Evolutionary conservation across 23 red algal species (phyloP).

Genomic region (Gracilariopsis chorda): DNA sequence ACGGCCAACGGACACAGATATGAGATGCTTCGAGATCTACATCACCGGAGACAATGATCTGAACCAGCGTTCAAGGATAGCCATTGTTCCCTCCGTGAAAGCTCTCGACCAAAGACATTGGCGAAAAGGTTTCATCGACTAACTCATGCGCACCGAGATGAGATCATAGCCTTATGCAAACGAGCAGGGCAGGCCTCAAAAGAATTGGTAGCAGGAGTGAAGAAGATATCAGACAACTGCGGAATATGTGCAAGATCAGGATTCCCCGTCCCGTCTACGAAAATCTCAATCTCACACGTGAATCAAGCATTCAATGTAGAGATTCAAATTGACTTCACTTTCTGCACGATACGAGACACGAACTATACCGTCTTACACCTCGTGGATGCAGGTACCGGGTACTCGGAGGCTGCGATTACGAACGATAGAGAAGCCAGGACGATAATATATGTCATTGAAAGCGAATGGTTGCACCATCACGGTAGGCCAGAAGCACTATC

Average conservation of each 20-base stretch:
- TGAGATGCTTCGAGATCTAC: background rate
- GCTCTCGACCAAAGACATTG: background rate
- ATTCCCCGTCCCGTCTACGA: background rate
- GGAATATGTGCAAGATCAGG: background rate
- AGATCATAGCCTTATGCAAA: background rate
- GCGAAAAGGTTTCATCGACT: background rate
- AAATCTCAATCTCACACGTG: background rate
- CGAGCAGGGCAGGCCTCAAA: background rate
- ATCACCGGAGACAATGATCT: background rate
- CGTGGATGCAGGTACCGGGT: background rate
- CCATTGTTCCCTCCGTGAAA: background rate
- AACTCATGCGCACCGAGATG: background rate
- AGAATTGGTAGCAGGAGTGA: background rate
- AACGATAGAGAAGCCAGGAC: background rate
- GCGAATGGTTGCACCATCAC: background rate
- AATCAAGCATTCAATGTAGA: constrained; percentile 3
- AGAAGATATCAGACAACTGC: background rate
- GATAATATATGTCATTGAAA: background rate
- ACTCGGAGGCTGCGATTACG: background rate
- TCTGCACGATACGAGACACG: background rate
- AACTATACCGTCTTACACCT: background rate
- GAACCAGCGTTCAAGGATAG: background rate
- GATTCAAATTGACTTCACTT: background rate
- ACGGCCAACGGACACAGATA: background rate
- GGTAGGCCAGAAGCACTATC: background rate